Conservation (phyloP, 2,329 filamentous ascomycete species). For the Aspergillus melleus region DNA sequence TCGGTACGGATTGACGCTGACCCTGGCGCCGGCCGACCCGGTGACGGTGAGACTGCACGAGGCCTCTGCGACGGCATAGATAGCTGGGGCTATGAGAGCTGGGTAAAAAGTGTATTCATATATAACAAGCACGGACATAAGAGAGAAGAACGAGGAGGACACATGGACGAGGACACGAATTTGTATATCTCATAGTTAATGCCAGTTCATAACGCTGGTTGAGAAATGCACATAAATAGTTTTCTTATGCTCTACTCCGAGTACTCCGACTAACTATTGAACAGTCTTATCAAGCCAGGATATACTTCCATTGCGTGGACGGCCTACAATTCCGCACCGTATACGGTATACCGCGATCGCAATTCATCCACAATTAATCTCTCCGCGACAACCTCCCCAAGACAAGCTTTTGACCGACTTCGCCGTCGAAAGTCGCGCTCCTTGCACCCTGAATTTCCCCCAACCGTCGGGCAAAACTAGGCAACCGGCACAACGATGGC, state of each 20-base stretch:
- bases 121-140: neutral
- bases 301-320: too few species aligned
- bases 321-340: too few species aligned
- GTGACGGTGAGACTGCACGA: constrained; percentile 34
- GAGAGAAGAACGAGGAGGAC: neutral
- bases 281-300: too few species aligned
- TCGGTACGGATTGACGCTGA: constrained; percentile 26
- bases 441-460: neutral
- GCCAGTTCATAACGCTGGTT: too few species aligned
- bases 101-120: neutral
- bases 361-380: neutral
- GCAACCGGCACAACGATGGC: neutral
- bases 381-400: neutral
- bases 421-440: neutral
- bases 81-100: neutral
- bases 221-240: too few species aligned
- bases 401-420: neutral
- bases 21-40: constrained; percentile 27
- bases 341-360: constrained; percentile 15
- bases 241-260: too few species aligned
- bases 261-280: too few species aligned
- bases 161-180: neutral
- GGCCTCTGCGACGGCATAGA: constrained; percentile 7
- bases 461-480: too few species aligned
- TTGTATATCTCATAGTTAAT: neutral